Conservation (phyloP, 1,139 yeast genomes). For the Kurtzmaniella natalensis region DNA sequence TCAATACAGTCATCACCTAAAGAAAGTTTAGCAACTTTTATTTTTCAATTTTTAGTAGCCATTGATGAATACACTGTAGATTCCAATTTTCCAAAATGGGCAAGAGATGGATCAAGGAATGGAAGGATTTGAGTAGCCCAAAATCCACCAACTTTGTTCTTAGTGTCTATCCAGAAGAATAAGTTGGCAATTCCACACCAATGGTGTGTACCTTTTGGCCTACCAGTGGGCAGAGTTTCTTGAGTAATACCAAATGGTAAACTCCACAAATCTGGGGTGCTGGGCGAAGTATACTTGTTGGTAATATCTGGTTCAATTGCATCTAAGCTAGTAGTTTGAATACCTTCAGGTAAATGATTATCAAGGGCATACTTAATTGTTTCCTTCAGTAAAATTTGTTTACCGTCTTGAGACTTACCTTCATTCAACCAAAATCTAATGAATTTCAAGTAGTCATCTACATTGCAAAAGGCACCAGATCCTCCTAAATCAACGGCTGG, state of each 20-base stretch:
- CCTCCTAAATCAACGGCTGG: conserved; percentile 48
- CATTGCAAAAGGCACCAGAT: conserved; percentile 43
- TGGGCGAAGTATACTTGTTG: no score
- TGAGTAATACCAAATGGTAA: conserved; percentile 43
- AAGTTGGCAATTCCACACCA: conserved; percentile 48
- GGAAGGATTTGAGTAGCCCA: conserved; percentile 42
- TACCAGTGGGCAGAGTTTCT: conserved; percentile 31
- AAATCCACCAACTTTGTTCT: conserved; percentile 39
- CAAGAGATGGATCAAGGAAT: conserved; percentile 16
- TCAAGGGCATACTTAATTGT: conserved; percentile 29
- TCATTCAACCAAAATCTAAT: conserved; percentile 42
- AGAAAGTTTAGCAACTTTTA: neutral
- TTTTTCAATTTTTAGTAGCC: no score
- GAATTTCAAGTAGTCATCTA: conserved; percentile 39
- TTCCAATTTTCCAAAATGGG: no score
- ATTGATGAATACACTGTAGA: no score
- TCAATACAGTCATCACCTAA: neutral
- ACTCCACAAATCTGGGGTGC: no score
- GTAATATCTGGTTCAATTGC: conserved; percentile 10
- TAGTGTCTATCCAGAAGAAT: conserved; percentile 42
- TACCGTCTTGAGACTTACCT: conserved; percentile 39
- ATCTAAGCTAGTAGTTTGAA: conserved; percentile 19
- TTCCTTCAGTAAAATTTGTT: conserved; percentile 23
- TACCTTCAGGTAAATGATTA: conserved; percentile 31
- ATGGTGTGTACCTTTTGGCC: conserved; percentile 34